Conservation (phyloP, 1,284 basidiomycete genomes). For the Xerocomus amazonicus region DNA sequence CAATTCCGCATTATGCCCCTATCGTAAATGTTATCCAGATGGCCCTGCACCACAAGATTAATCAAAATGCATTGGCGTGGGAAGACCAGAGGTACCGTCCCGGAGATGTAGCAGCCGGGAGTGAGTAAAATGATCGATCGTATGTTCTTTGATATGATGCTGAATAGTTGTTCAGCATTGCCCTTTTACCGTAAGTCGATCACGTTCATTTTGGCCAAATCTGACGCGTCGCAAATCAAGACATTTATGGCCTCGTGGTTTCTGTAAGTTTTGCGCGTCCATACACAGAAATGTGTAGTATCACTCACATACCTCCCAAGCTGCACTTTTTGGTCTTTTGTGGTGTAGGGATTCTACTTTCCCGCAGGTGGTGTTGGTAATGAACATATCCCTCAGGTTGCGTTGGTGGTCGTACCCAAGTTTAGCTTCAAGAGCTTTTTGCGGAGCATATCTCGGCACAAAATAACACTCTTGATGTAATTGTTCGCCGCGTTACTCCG, state of each 20-base stretch:
- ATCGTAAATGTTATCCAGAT: slow-evolving; percentile 60
- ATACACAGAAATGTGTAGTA: not conserved
- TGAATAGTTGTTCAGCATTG: slow-evolving; percentile 25
- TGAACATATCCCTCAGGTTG: slow-evolving; percentile 38
- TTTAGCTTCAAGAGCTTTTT: slow-evolving; percentile 70
- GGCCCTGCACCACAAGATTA: slow-evolving; percentile 44
- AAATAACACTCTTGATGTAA: slow-evolving; percentile 63
- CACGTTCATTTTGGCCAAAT: not conserved
- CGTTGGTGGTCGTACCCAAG: slow-evolving; percentile 68
- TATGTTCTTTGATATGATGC: not conserved
- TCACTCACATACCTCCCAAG: slow-evolving; percentile 31
- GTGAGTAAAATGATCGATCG: slow-evolving; percentile 33
- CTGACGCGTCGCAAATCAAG: slow-evolving; percentile 36
- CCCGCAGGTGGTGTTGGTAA: not conserved
- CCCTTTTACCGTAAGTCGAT: slow-evolving; percentile 37
- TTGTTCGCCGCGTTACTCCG: slow-evolving; percentile 10
- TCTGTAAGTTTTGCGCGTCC: slow-evolving; percentile 37
- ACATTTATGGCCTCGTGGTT: slow-evolving; percentile 71
- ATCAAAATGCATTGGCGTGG: slow-evolving; percentile 37
- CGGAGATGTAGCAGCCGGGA: slow-evolving; percentile 53
- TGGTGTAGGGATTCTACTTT: slow-evolving; percentile 40
- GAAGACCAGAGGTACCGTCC: slow-evolving; percentile 43
- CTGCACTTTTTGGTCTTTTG: slow-evolving; percentile 54
- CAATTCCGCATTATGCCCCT: slow-evolving; percentile 57
- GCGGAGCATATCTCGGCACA: slow-evolving; percentile 63